Conservation (phyloP, 441 rosid genomes). For the Populus hybrid region DNA sequence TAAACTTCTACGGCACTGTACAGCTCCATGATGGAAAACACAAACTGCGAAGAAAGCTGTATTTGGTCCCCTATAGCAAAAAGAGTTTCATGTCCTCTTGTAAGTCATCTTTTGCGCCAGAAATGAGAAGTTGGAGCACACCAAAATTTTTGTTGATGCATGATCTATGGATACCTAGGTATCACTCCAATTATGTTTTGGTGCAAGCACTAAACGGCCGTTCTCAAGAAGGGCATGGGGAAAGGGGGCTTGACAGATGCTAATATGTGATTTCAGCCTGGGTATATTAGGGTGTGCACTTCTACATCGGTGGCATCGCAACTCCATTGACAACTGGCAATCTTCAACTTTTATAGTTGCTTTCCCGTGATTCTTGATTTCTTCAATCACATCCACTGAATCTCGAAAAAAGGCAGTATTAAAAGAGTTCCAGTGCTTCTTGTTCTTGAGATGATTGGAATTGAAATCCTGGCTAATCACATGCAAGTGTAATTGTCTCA, state of each 20-base stretch:
- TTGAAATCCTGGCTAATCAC: slow-evolving; percentile 92
- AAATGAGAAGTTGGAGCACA: slow-evolving; percentile 9
- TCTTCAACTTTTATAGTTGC: slow-evolving; percentile 46
- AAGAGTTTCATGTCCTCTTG: not conserved
- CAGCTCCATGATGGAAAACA: not conserved
- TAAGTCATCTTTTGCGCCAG: not conserved
- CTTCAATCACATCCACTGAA: slow-evolving; percentile 79
- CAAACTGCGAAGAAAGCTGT: not conserved
- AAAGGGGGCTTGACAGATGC: slow-evolving; percentile 51
- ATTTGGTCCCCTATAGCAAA: not conserved
- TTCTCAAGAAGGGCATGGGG: slow-evolving; percentile 46
- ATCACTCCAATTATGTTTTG: not conserved
- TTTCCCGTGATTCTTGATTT: slow-evolving; percentile 51
- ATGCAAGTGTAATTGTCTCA: slow-evolving; percentile 91
- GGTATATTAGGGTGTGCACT: slow-evolving; percentile 90
- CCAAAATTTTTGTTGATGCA: slow-evolving; percentile 11
- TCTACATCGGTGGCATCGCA: slow-evolving; percentile 83
- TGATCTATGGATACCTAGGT: not conserved
- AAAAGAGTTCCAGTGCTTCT: slow-evolving; percentile 96
- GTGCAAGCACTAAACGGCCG: slow-evolving; percentile 37
- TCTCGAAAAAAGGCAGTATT: slow-evolving; percentile 71
- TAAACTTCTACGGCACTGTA: not conserved
- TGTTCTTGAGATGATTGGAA: slow-evolving; percentile 72
- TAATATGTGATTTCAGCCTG: slow-evolving; percentile 65
- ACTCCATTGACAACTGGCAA: slow-evolving; percentile 52